Base-by-base conservation (phyloP, 345 rosid species). In the Dovyalis caffra region DNA sequence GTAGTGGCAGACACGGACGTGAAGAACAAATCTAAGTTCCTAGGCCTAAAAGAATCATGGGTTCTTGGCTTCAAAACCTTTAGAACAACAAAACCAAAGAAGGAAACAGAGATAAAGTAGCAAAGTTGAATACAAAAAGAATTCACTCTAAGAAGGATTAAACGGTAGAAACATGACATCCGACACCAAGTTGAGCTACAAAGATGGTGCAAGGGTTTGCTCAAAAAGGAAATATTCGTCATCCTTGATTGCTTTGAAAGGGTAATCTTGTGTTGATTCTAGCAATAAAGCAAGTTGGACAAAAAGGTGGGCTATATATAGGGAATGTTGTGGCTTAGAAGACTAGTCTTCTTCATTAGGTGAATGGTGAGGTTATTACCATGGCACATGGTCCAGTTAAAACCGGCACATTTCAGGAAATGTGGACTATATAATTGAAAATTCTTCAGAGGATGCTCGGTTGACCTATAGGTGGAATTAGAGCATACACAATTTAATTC, bases 1-100 rank as follows among this genome's bases (percentile, higher is more conserved):
- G 98, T 88, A 6, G 84, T 12, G 0, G 92, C 90, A 9, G 95
- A 94, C 20, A 88, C 88, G 21, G 92, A 88, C 4, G 94, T 93
- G 86, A 93, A 94, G 83, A 87, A 91, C 45, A 83, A 20, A 40
- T 93, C 97, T 7, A 90, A 15, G 73, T 77, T 76, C 61, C 64
- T 82, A 23, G 86, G 92, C 47, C 11, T 66, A 3, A 61, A 78
- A 14, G 76, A 72, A 37, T 37, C 43, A 5, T 2, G 26, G 23
- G 85, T 74, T 86, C 77, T 88, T 10, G 95, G 85, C 57, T 47
- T 8, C 5, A 29, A 53, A 28, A 32, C 70, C 51, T 70, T 70
- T 8, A 76, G 45, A 31, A 56, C 14, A 1, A 58, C 34, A 31
- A 45, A 51, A 25, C 79, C 79, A 3, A 70, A 28, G 28, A 70